Base-by-base conservation (phyloP, 257 asterid species). In the Gentiana dahurica region DNA sequence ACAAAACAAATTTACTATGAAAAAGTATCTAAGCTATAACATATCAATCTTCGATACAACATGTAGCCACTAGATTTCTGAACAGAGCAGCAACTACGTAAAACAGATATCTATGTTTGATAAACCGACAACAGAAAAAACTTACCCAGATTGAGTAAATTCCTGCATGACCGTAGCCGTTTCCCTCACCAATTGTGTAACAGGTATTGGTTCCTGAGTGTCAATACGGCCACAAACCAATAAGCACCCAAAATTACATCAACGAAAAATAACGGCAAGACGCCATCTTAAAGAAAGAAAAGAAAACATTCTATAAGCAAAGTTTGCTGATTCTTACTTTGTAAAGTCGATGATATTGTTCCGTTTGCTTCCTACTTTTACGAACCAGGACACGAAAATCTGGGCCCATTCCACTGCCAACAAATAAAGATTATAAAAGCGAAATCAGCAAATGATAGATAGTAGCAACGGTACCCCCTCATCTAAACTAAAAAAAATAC, bases 111-210 rank as follows among this genome's bases (percentile, higher is more conserved):
- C 6, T 10, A 41, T 5, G 6, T 41, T 10, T 5, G 46, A 10
- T 3, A 1, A 41, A 41, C 46, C 46, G 9, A 41, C 46, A 41
- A 39, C 4, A 24, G 37, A 45, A 32, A 47, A 13, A 54, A 62
- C 12, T 62, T 83, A 92, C 99, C 99, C 99, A 48, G 99, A 92
- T 62, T 92, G 99, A 69, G 99, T 92, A 79, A 92, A 92, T 67
- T 92, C 99, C 74, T 92, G 99, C 99, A 92, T 92, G 61, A 92
- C 99, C 36, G 95, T 80, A 55, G 99, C 99, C 38, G 99, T 92
- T 72, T 92, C 99, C 83, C 99, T 77, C 75, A 92, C 99, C 70
- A 92, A 74, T 58, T 92, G 99, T 58, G 99, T 92, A 58, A 86
- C 95, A 47, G 97, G 99, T 71, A 92, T 88, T 52, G 90, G 75